Percentiles rank a stretch among this genome's conserved stretches.
Evolutionary conservation across 2,329 filamentous ascomycete genomes (phyloP).

Genomic region (Aspergillus texensis): DNA sequence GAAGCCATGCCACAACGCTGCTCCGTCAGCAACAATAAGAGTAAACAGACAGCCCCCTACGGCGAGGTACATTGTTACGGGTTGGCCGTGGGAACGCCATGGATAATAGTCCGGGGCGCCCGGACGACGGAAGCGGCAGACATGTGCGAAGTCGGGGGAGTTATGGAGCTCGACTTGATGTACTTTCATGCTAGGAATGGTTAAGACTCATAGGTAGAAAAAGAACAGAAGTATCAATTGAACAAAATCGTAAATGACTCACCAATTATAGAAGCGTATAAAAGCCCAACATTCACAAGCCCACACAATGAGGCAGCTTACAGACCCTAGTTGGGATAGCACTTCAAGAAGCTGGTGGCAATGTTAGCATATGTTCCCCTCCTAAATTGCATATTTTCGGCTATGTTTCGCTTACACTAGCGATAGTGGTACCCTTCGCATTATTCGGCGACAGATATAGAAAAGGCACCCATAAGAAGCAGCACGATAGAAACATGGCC

Average conservation of each 20-base stretch:
- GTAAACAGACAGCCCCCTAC: conserved; percentile 40
- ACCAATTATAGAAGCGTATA: conserved; percentile 43
- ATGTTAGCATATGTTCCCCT: not conserved
- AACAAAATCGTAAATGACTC: not conserved
- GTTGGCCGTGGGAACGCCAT: conserved; percentile 44
- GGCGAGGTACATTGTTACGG: conserved; percentile 40
- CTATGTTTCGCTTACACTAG: conserved; percentile 9
- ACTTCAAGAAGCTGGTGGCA: conserved; percentile 42
- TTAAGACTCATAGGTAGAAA: not conserved
- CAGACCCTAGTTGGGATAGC: conserved; percentile 41
- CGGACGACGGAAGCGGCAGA: conserved; percentile 14
- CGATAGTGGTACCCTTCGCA: conserved; percentile 15
- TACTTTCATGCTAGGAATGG: not conserved
- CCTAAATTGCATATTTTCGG: not conserved
- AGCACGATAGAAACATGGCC: conserved; percentile 42
- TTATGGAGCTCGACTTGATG: conserved; percentile 13
- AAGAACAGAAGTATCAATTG: too few species aligned
- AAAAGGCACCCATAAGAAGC: conserved; percentile 50
- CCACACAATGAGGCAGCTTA: conserved; percentile 42
- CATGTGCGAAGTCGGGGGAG: conserved; percentile 11
- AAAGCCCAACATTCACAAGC: conserved; percentile 47
- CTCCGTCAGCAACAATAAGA: conserved; percentile 37
- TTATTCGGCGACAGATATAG: conserved; percentile 33
- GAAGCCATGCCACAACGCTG: conserved; percentile 42
- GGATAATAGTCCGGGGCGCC: conserved; percentile 36